Conservation (phyloP, 768 basidiomycete species). For the Mycena rebaudengoi region DNA sequence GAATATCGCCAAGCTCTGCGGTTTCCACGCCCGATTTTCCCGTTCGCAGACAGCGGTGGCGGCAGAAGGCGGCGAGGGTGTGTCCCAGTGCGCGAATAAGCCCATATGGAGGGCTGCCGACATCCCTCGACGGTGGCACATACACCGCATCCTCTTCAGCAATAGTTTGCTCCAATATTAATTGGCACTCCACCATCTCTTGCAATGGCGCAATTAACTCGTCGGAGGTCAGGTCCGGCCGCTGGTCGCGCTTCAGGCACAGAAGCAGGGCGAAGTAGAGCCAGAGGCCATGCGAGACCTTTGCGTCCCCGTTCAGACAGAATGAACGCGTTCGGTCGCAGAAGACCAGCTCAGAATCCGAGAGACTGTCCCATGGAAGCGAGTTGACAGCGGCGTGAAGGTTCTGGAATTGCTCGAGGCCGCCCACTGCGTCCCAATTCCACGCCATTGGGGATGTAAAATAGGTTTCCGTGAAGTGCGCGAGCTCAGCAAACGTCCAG, state of each 20-base stretch:
- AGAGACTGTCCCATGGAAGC: slow-evolving; percentile 21
- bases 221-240: neutral
- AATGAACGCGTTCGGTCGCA: slow-evolving; percentile 33
- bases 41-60: slow-evolving; percentile 35
- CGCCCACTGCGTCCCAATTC: slow-evolving; percentile 2
- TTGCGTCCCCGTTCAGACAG: slow-evolving; percentile 59
- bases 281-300: slow-evolving; percentile 61
- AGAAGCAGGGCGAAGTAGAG: slow-evolving; percentile 46
- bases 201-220: slow-evolving; percentile 12
- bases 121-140: slow-evolving; percentile 15
- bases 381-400: slow-evolving; percentile 13
- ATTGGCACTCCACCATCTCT: slow-evolving; percentile 12
- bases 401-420: slow-evolving; percentile 6
- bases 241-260: neutral
- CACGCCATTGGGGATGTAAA: neutral
- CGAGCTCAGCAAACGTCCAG: slow-evolving; percentile 48
- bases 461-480: slow-evolving; percentile 22
- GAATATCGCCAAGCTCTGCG: slow-evolving; percentile 42
- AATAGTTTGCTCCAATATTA: slow-evolving; percentile 18
- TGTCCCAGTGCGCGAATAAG: slow-evolving; percentile 21
- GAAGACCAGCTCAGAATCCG: slow-evolving; percentile 32
- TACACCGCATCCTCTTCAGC: neutral
- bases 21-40: slow-evolving; percentile 35
- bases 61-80: slow-evolving; percentile 37
- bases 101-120: slow-evolving; percentile 10